Base-by-base conservation (phyloP, 202 grass and related monocot genomes). In the Saccharum hybrid region DNA sequence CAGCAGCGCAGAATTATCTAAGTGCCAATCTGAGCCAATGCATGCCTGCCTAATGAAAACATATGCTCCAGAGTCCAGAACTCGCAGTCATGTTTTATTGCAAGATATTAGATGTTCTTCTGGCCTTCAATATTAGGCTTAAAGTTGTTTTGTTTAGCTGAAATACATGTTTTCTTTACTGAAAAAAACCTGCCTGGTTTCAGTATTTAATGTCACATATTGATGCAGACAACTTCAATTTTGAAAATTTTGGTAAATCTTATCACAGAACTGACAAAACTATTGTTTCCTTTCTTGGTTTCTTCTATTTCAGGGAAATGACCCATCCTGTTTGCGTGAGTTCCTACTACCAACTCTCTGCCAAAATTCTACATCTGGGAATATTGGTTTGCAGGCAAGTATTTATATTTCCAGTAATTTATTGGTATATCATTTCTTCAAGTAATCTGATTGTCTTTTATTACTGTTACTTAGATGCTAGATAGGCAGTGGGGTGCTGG, bases 401-500 rank as follows among this genome's bases (percentile, higher is more conserved):
- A 75, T 49, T 64, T 59, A 1, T 80, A 68, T 63, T 71, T 80
- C 65, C 2, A 2, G 52, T 80, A 63, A 72, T 79, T 68, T 79
- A 54, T 64, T 48, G 23, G 4, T 61, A 45, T 83, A 52, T 13
- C 19, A 82, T 74, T 75, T 45, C 48, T 75, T 90, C 61, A 75
- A 89, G 63, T 38, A 57, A 74, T 59, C 75, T 86, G 63, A 80
- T 71, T 33, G 61, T 45, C 36, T 21, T 41, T 66, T 74, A 11
- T 90, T 70, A 52, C 15, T 83, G 51, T 78, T 79, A 49, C 78
- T 82, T 83, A 98, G 91, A 98, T 98, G 36, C 70, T 95, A 49
- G 93, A 98, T 87, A 90, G 93, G 63, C 87, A 98, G 40, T 95
- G 96, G 91, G 93, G 96, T 78, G 89, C 87, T 28, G 96, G 96